Evolutionary conservation across 129 eudicot species (phyloP).

Genomic region (Gnaphalium uliginosum): DNA sequence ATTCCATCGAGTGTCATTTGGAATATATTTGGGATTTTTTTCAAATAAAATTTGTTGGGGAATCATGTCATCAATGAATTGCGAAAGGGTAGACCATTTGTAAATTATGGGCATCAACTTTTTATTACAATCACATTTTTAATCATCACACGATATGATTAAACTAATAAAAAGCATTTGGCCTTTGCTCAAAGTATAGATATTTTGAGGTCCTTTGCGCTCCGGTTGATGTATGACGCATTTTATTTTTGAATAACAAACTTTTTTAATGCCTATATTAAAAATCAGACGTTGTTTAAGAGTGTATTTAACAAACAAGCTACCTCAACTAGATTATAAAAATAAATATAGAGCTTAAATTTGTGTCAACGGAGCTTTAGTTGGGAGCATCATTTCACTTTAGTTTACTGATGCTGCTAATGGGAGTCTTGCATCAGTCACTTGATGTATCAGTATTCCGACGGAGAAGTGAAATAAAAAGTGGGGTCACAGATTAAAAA

Average conservation of each 20-base stretch:
- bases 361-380: no score
- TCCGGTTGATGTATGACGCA: background rate
- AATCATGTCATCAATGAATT: constrained; percentile 17
- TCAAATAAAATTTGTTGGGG: constrained; percentile 5
- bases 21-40: constrained; percentile 5
- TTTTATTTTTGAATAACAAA: background rate
- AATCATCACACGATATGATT: constrained; percentile 14
- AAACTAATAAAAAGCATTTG: constrained; percentile 26
- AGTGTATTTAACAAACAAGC: no score
- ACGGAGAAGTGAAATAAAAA: no score
- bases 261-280: background rate
- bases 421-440: no score
- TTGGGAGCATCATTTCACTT: no score
- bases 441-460: no score
- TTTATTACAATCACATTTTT: constrained; percentile 9
- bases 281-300: background rate
- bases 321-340: no score
- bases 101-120: constrained; percentile 21
- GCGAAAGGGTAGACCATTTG: constrained; percentile 26
- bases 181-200: constrained; percentile 15
- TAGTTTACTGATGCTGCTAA: no score
- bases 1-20: background rate
- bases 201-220: background rate
- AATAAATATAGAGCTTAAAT: no score
- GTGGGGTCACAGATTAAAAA: no score